These are phyloP conservation scores for Lactarius psammicola DNA, from an alignment of 768 basidiomycete species.

Conservation along the genomic window DNA sequence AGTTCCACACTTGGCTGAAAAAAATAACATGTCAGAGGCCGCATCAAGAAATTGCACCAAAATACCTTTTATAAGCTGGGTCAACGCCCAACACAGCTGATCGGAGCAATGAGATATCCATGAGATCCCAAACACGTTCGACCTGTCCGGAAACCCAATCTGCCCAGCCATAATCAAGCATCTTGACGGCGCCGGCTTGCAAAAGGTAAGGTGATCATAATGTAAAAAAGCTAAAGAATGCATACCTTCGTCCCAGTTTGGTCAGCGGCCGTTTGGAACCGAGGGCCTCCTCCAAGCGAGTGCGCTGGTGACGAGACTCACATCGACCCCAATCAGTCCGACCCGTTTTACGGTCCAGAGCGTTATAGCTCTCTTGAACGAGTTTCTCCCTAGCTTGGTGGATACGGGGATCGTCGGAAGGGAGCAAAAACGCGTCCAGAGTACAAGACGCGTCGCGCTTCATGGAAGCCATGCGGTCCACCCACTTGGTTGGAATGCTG, in stretches of 20 bases:
- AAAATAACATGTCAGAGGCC: conserved; percentile 1
- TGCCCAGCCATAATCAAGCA: conserved; percentile 88
- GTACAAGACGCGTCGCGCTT: conserved; percentile 85
- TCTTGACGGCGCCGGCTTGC: conserved; percentile 75
- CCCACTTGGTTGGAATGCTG: conserved; percentile 68
- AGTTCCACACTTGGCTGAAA: conserved; percentile 84
- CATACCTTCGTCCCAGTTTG: conserved; percentile 88
- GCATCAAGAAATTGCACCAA: not conserved
- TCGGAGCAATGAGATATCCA: conserved; percentile 87
- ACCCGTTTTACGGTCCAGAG: conserved; percentile 65
- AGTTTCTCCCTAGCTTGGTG: conserved; percentile 85
- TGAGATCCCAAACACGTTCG: conserved; percentile 91
- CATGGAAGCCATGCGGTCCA: conserved; percentile 56
- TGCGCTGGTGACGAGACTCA: conserved; percentile 87
- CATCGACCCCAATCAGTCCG: conserved; percentile 90
- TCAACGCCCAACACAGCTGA: conserved; percentile 79
- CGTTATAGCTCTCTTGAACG: conserved; percentile 62
- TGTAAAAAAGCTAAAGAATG: conserved; percentile 14
- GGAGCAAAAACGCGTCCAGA: conserved; percentile 87
- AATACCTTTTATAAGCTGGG: conserved; percentile 85
- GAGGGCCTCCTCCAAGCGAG: conserved; percentile 77
- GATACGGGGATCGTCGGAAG: conserved; percentile 88
- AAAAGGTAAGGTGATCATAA: not conserved
- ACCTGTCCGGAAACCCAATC: conserved; percentile 94
- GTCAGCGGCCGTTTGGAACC: conserved; percentile 86